Conservation (phyloP, 495 filamentous ascomycete species). For the Penicillium coprophilum region DNA sequence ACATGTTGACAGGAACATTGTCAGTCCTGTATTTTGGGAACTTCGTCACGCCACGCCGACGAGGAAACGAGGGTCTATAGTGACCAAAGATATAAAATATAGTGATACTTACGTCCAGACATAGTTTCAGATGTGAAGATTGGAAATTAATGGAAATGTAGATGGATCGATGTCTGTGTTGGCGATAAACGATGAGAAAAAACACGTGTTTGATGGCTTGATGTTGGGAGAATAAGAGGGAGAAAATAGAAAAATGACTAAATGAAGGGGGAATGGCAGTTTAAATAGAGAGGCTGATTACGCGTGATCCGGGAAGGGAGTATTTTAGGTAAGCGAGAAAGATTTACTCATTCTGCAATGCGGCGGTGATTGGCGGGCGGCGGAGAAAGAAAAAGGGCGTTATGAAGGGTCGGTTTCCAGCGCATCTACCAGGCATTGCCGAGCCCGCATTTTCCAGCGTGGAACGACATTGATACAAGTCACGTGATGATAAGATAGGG, state of each 20-base stretch:
- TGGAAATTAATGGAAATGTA: slow-evolving; percentile 3
- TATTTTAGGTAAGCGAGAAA: slow-evolving; percentile 27
- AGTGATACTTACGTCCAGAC: slow-evolving; percentile 88
- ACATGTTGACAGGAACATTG: slow-evolving; percentile 10
- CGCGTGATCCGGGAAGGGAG: slow-evolving; percentile 25
- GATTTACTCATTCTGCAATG: slow-evolving; percentile 33
- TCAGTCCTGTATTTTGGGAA: neutral
- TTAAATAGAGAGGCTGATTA: slow-evolving; percentile 30
- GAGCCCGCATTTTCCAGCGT: slow-evolving; percentile 25
- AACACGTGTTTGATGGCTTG: slow-evolving; percentile 30
- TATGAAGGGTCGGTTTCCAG: slow-evolving; percentile 48
- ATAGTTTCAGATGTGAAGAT: slow-evolving; percentile 54
- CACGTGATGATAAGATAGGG: slow-evolving; percentile 28
- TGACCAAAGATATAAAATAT: slow-evolving; percentile 11
- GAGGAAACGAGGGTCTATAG: slow-evolving; percentile 23
- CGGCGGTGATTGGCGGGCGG: slow-evolving; percentile 43
- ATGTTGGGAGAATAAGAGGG: slow-evolving; percentile 20
- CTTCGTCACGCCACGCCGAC: slow-evolving; percentile 11
- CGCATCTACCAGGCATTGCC: slow-evolving; percentile 27
- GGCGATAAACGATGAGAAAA: slow-evolving; percentile 29
- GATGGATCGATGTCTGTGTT: slow-evolving; percentile 10
- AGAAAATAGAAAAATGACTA: slow-evolving; percentile 20
- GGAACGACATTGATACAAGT: slow-evolving; percentile 8
- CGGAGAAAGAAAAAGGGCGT: slow-evolving; percentile 40
- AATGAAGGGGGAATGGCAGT: slow-evolving; percentile 22